Evolutionary conservation across 2,329 filamentous ascomycete species (phyloP), one percentile per base, ranked within the genome.

Genomic region (Colletotrichum truncatum): DNA sequence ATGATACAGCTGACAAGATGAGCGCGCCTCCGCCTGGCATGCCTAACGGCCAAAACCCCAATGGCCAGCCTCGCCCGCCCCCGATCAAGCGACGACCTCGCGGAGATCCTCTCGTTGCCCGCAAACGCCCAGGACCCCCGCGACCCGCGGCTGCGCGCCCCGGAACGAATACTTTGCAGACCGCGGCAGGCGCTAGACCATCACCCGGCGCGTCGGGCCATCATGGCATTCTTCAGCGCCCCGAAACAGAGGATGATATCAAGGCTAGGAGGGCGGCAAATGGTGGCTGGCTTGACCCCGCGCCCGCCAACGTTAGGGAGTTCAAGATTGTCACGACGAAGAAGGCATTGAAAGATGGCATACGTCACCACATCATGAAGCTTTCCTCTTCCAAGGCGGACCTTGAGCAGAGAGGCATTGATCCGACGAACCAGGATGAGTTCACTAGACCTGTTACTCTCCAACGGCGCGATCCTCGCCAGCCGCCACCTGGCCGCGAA

Each of bases 361-460:
- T 97, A 64, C 91, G 95, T 51, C 90, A 94, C 73, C 96, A 99
- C 75, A 87, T 97, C 68, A 94, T 97, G 84, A 91, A 93, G 70
- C 89, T 99, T 70, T 75, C 80, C 62, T 85, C 91, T 67, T 82
- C 85, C 54, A 89, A 89, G 71, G 67, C 72, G 10, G 70, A 66
- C 49, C 72, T 78, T 9, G 76, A 75, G 18, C 82, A 82, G 67
- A 91, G 91, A 70, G 85, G 89, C 30, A 74, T 93, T 66, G 90
- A 98, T 73, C 87, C 88, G 2, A 83, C 83, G 25, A 81, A 90
- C 70, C 90, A 95, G 70, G 83, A 89, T 6, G 89, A 97, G 54
- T 99, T 98, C 74, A 91, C 92, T 16, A 89, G 94, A 26, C 96
- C 96, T 1, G 92, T 98, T 30, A 91, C 93, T 36, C 82, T 99